These are phyloP conservation scores for Solanum piurae DNA, from an alignment of 257 asterid genomes.

Conservation along the genomic window DNA sequence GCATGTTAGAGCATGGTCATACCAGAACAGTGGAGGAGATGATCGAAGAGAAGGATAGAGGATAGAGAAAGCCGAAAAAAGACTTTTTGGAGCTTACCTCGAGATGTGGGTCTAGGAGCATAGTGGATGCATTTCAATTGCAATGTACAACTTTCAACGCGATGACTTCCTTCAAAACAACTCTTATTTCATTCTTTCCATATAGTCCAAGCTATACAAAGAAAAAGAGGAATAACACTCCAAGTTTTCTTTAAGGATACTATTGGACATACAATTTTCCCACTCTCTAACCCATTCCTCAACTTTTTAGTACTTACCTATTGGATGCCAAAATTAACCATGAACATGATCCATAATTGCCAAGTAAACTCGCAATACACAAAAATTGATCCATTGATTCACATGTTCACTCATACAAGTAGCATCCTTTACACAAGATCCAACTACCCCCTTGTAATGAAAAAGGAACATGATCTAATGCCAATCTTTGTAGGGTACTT, in stretches of 20 bases:
- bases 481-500: background rate
- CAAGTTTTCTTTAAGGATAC: background rate
- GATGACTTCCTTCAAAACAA: background rate
- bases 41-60: background rate
- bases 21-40: background rate
- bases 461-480: background rate
- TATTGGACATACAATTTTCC: background rate
- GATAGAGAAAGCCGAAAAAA: background rate
- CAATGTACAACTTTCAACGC: background rate
- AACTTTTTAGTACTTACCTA: background rate
- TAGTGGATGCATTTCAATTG: background rate
- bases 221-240: background rate
- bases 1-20: background rate
- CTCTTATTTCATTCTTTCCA: background rate
- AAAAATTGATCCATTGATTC: background rate
- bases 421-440: background rate
- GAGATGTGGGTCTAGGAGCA: background rate
- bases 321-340: background rate
- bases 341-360: background rate
- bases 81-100: background rate
- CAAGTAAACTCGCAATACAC: background rate
- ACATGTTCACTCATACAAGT: background rate
- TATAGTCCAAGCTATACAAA: background rate
- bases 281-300: background rate
- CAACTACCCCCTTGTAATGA: background rate